Percentiles rank a stretch among this genome's conserved stretches.
Conservation (phyloP, 1,284 basidiomycete genomes). For the Cystobasidiaceae sp. region DNA sequence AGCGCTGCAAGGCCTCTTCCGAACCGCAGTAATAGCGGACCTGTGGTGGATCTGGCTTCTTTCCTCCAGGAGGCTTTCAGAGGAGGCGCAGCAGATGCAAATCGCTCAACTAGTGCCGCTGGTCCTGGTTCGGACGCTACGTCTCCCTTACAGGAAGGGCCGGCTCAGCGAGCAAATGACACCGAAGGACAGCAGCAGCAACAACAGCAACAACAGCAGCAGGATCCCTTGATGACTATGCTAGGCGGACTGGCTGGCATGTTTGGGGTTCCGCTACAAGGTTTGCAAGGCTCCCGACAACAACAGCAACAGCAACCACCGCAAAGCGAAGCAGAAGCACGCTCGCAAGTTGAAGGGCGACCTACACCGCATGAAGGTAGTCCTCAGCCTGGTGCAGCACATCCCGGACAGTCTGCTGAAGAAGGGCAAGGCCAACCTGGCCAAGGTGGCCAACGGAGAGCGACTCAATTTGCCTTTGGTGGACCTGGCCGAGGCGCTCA, state of each 20-base stretch:
- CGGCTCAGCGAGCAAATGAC: not conserved
- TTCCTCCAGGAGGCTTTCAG: slow-evolving; percentile 27
- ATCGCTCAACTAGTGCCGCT: not conserved
- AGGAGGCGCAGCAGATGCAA: not conserved
- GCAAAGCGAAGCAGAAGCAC: not conserved
- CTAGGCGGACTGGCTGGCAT: slow-evolving; percentile 14
- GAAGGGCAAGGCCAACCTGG: not conserved
- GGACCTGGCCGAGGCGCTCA: not conserved
- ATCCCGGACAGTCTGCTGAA: too few relatives aligned
- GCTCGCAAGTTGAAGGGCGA: not conserved
- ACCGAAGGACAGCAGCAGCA: not conserved
- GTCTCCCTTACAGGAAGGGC: slow-evolving; percentile 1
- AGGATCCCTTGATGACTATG: slow-evolving; percentile 14
- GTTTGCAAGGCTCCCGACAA: not conserved
- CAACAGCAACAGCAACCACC: not conserved
- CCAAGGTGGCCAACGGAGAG: not conserved
- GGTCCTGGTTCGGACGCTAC: not conserved
- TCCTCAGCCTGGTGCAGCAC: too few relatives aligned
- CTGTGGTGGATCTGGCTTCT: slow-evolving; percentile 18
- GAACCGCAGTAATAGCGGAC: not conserved
- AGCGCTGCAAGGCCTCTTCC: not conserved
- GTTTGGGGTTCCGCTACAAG: slow-evolving; percentile 2
- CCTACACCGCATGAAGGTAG: too few relatives aligned
- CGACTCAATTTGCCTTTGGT: slow-evolving; percentile 4
- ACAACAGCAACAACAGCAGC: not conserved